phyloP scores from a whole-genome alignment of 176 grass and related monocot genomes.

The Aegilops tauschii region DNA sequence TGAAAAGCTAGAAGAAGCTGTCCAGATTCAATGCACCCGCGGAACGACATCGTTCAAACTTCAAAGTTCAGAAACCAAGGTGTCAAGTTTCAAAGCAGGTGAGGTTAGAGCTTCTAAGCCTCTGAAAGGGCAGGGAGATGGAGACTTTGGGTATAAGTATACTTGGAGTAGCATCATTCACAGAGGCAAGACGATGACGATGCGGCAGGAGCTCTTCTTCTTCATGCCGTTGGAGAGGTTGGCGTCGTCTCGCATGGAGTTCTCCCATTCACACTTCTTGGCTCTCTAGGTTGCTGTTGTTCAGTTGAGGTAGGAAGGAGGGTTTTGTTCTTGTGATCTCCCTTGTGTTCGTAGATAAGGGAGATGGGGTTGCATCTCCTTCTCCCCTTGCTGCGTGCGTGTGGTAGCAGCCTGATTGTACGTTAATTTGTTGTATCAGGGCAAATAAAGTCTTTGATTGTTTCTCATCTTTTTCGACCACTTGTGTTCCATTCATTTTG shows the following conservation, averaged over 20 bases:
- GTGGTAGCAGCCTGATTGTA: slow-evolving; percentile 22
- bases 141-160: neutral
- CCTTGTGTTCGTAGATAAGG: neutral
- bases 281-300: neutral
- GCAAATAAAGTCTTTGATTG: slow-evolving; percentile 12
- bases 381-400: neutral
- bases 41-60: neutral
- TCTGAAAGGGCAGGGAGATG: neutral
- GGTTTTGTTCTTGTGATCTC: neutral
- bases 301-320: too few species aligned
- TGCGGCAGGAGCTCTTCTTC: neutral
- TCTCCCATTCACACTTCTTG: slow-evolving; percentile 64
- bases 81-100: slow-evolving; percentile 8
- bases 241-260: slow-evolving; percentile 36
- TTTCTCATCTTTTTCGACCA: neutral
- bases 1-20: neutral
- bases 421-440: neutral
- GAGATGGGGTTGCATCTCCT: neutral
- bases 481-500: neutral
- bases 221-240: slow-evolving; percentile 20
- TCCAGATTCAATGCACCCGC: slow-evolving; percentile 62
- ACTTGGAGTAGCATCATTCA: neutral
- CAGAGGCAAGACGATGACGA: neutral
- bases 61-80: too few species aligned
- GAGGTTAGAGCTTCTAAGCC: neutral